phyloP scores from a whole-genome alignment of 306 rosid genomes.

The Mimosa bimucronata region DNA sequence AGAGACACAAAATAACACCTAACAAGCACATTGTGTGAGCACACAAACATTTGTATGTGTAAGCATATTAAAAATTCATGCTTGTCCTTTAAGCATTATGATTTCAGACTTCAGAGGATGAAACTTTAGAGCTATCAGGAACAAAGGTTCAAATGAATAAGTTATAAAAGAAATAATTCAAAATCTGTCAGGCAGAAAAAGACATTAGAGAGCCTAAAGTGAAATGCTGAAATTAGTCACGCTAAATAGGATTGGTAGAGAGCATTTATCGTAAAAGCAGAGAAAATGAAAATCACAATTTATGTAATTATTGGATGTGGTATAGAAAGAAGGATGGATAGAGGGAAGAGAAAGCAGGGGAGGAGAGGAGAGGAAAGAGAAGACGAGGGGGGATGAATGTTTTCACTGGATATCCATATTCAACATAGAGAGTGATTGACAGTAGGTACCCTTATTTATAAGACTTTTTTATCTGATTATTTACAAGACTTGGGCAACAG shows the following conservation, averaged over 20 bases:
- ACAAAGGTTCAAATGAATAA: not conserved
- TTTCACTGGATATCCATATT: too few species aligned
- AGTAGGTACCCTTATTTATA: too few species aligned
- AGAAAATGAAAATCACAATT: not conserved
- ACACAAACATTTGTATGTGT: not conserved
- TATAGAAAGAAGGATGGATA: too few species aligned
- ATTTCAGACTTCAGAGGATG: not conserved
- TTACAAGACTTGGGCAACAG: too few species aligned
- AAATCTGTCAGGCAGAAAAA: not conserved
- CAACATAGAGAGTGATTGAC: too few species aligned
- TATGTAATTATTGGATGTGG: not conserved
- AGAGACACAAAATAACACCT: constrained; percentile 4
- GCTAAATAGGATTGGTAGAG: not conserved
- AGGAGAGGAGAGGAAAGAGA: too few species aligned
- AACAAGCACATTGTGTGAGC: not conserved
- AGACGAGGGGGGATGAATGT: too few species aligned
- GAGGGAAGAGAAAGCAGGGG: too few species aligned
- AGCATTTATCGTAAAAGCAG: not conserved
- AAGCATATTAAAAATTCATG: not conserved
- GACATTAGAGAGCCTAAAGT: not conserved
- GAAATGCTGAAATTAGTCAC: not conserved
- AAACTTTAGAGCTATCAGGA: not conserved
- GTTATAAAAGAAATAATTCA: not conserved
- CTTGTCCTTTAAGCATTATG: not conserved
- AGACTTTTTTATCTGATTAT: too few species aligned